Base-by-base conservation (phyloP, 371 early-diverging fungal species). In the Vairimorpha apis region DNA sequence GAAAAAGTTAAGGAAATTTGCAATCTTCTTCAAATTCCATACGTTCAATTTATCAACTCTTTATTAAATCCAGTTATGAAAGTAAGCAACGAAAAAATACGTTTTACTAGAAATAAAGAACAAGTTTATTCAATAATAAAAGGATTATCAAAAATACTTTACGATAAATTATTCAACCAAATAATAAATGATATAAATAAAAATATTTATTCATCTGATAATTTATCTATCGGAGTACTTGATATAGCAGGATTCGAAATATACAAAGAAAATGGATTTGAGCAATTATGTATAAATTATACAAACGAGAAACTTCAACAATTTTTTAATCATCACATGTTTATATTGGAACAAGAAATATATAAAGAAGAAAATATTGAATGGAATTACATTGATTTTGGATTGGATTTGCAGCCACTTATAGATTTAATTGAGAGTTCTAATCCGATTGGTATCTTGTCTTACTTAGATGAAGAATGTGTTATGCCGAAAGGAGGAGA, bases 161-260 rank as follows among this genome's bases (percentile, higher is more conserved):
- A 97, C 81, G 97, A 97, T 84, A 86, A 94, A 53, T 91, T 92
- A 87, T 99, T 99, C 87, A 90, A 90, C 43, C 85, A 85, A 56
- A 85, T 99, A 12, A 91, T 99, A 37, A 81, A 85, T 47, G 84
- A 92, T 4, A 89, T 96, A 78, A 99, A 99, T 79, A 75, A 76
- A 12, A 89, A 91, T 0, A 86, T 97, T 71, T 67, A 81, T 29
- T 79, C 83, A 37, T 84, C 86, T 37, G 88, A 87, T 78, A 81
- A 87, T 16, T 41, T 35, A 0, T 87, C 87, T 0, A 97, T 99
- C 77, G 98, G 98, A 47, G 95, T 99, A 5, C 83, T 99, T 21
- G 99, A 99, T 87, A 99, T 99, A 83, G 96, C 96, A 35, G 99
- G 99, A 2, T 99, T 99, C 84, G 99, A 99, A 83, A 97, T 97